Evolutionary conservation across 495 filamentous ascomycete species (phyloP).

Genomic region (Beverwykella pulmonaria): DNA sequence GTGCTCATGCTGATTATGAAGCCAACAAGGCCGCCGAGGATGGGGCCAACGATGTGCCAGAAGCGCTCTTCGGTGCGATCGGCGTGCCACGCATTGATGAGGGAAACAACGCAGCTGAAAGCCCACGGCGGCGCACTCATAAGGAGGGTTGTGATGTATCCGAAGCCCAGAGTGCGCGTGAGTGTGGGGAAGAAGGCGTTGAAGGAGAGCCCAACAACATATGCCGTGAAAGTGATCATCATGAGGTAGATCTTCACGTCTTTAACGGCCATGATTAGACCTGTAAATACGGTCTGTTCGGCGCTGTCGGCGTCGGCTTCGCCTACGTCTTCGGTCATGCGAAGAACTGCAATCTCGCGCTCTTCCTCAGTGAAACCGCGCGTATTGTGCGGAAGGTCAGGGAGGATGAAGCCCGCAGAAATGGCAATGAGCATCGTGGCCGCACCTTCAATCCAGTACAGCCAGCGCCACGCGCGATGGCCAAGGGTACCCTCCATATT

Average conservation of each 20-base stretch:
- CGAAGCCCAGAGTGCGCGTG: slow-evolving; percentile 23
- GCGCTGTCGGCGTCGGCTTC: slow-evolving; percentile 20
- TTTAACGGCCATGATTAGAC: slow-evolving; percentile 25
- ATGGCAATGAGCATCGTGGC: slow-evolving; percentile 22
- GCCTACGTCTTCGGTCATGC: slow-evolving; percentile 31
- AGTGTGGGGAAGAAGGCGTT: slow-evolving; percentile 31
- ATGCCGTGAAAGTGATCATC: slow-evolving; percentile 29
- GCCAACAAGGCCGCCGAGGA: slow-evolving; percentile 16
- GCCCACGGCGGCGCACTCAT: slow-evolving; percentile 28
- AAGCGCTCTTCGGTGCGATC: slow-evolving; percentile 22
- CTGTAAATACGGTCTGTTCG: slow-evolving; percentile 9
- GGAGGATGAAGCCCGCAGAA: slow-evolving; percentile 19
- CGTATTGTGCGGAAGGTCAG: slow-evolving; percentile 22
- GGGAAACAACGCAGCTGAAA: slow-evolving; percentile 12
- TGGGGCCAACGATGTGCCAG: slow-evolving; percentile 28
- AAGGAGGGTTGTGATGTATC: slow-evolving; percentile 21
- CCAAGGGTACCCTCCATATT: slow-evolving; percentile 27
- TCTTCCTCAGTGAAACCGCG: slow-evolving; percentile 23
- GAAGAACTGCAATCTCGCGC: slow-evolving; percentile 18
- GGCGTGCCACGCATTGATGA: slow-evolving; percentile 28
- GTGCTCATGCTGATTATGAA: slow-evolving; percentile 27
- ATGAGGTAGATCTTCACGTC: slow-evolving; percentile 30
- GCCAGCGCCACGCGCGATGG: slow-evolving; percentile 20
- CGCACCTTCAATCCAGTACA: slow-evolving; percentile 28
- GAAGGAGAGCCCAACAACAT: slow-evolving; percentile 29